Percentiles rank a stretch among this genome's conserved stretches.
Evolutionary conservation across 164 flowering plant species (phyloP).

Genomic region (Vitis labrusca): DNA sequence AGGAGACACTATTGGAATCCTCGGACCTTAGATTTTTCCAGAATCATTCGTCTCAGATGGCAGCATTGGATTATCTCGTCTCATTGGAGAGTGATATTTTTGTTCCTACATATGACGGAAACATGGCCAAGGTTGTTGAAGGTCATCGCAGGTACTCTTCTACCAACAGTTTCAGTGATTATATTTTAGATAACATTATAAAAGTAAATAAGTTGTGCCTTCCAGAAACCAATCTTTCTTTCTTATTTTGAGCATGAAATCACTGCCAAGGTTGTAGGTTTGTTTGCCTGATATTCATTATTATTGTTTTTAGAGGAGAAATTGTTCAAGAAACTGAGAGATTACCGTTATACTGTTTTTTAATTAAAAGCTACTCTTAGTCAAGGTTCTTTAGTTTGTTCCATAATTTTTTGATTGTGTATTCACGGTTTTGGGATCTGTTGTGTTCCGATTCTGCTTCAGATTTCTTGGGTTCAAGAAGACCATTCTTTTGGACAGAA

Average conservation of each 20-base stretch:
- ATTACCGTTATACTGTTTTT: too few species aligned
- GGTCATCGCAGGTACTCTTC: conserved; percentile 87
- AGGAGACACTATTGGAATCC: conserved; percentile 82
- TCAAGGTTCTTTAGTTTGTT: too few species aligned
- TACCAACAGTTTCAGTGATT: background rate
- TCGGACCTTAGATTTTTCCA: conserved; percentile 78
- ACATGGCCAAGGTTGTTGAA: conserved; percentile 98
- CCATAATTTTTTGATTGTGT: background rate
- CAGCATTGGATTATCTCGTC: conserved; percentile 92
- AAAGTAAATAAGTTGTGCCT: too few species aligned
- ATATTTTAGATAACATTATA: too few species aligned
- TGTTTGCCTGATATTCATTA: too few species aligned
- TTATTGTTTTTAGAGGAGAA: too few species aligned
- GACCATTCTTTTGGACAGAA: conserved; percentile 72
- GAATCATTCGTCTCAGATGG: conserved; percentile 97
- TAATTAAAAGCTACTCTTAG: too few species aligned
- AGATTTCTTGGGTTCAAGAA: conserved; percentile 81
- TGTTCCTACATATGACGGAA: conserved; percentile 95
- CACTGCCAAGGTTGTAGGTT: background rate
- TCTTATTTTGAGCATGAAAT: background rate
- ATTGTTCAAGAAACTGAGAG: too few species aligned
- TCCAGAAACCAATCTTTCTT: background rate
- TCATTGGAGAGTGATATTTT: conserved; percentile 93
- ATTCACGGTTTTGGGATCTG: background rate
- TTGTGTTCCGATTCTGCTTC: conserved; percentile 7